These are phyloP conservation scores for Avena insularis DNA, from an alignment of 176 grass and related monocot genomes.

Conservation along the genomic window DNA sequence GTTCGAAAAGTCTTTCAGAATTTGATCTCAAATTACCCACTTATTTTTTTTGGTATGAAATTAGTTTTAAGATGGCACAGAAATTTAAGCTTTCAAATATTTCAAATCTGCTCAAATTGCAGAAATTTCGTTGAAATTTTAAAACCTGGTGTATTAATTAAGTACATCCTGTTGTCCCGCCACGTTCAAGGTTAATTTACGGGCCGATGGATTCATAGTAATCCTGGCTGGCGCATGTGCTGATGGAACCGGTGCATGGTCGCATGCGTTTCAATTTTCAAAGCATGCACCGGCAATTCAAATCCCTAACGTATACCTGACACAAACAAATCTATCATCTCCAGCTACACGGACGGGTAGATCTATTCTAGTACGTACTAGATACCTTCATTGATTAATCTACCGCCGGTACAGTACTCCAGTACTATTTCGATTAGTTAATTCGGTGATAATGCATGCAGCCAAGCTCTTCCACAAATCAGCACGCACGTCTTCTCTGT, in stretches of 20 bases:
- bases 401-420: not conserved
- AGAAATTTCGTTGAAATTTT: too few species aligned
- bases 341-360: not conserved
- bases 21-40: too few species aligned
- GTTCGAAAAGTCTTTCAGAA: too few species aligned
- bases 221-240: not conserved
- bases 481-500: not conserved
- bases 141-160: too few species aligned
- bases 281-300: not conserved
- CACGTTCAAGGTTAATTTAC: not conserved
- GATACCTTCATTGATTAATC: not conserved
- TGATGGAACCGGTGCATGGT: not conserved
- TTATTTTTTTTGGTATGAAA: too few species aligned
- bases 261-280: not conserved
- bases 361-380: not conserved
- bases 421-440: not conserved
- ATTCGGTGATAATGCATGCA: not conserved
- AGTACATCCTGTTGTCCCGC: not conserved
- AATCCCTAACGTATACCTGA: not conserved
- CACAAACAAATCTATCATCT: not conserved
- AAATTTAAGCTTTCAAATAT: too few species aligned
- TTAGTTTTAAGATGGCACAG: too few species aligned
- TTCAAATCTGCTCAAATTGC: too few species aligned
- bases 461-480: not conserved
- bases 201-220: not conserved